Evolutionary conservation across 139 green algal species (phyloP).

Genomic region (Desmodesmus armatus): DNA sequence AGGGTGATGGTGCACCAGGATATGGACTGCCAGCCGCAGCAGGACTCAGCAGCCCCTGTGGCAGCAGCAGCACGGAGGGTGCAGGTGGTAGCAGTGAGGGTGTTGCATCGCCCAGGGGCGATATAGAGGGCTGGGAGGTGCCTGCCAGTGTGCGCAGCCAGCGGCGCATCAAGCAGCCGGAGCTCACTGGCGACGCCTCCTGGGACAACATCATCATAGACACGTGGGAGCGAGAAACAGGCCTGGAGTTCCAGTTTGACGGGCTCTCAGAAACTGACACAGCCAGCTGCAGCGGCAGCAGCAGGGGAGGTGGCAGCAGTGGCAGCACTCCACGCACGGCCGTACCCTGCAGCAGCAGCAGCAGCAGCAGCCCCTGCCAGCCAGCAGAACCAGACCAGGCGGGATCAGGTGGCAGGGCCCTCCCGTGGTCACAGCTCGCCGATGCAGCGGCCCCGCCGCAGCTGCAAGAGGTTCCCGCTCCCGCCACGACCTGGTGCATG

Average conservation of each 20-base stretch:
- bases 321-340: too few relatives aligned
- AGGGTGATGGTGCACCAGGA: not conserved
- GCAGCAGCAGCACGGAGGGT: not conserved
- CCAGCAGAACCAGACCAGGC: too few relatives aligned
- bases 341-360: too few relatives aligned
- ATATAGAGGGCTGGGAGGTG: not conserved
- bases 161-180: not conserved
- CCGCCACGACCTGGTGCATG: too few relatives aligned
- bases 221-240: conserved; percentile 1
- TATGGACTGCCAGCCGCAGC: not conserved
- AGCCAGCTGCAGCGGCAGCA: not conserved
- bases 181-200: not conserved
- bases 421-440: too few relatives aligned
- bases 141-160: not conserved
- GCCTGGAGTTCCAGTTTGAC: not conserved
- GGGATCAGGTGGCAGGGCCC: too few relatives aligned
- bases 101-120: not conserved
- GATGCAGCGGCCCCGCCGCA: too few relatives aligned
- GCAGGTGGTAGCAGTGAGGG: not conserved
- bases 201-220: not conserved
- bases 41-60: too few relatives aligned
- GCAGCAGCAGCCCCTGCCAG: too few relatives aligned
- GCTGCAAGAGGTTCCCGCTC: too few relatives aligned
- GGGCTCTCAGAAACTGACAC: conserved; percentile 1
- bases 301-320: not conserved